A percentile compares a stretch with the other conserved stretches of the same genome.
phyloP scores from a whole-genome alignment of 306 rosid genomes.

The Echinosophora koreensis region DNA sequence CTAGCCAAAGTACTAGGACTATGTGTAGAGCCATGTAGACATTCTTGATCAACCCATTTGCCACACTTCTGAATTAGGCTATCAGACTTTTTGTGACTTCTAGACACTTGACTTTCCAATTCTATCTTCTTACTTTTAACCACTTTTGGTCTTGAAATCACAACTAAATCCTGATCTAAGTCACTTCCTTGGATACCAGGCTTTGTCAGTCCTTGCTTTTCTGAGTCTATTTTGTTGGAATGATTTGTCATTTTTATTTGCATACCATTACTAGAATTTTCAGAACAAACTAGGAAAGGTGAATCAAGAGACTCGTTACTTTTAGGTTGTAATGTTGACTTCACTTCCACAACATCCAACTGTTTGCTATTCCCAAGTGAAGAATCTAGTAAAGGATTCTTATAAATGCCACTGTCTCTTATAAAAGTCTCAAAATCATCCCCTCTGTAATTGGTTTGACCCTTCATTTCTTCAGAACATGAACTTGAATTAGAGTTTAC shows the following conservation, averaged over 20 bases:
- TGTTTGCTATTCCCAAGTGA: conserved; percentile 49
- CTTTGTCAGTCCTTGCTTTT: conserved; percentile 41
- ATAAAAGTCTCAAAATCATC: conserved; percentile 46
- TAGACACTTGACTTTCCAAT: conserved; percentile 41
- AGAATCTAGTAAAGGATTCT: conserved; percentile 50
- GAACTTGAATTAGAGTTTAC: conserved; percentile 57
- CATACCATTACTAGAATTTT: conserved; percentile 45
- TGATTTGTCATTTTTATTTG: conserved; percentile 38
- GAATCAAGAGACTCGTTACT: conserved; percentile 54
- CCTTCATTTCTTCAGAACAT: conserved; percentile 49
- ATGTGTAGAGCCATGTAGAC: conserved; percentile 14
- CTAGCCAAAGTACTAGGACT: conserved; percentile 26
- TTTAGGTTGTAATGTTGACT: conserved; percentile 40
- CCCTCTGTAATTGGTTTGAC: conserved; percentile 41
- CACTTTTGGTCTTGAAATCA: conserved; percentile 43
- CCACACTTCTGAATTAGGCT: conserved; percentile 37
- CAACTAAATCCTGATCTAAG: conserved; percentile 25
- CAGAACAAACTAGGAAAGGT: conserved; percentile 43
- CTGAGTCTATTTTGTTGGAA: conserved; percentile 39
- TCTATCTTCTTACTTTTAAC: conserved; percentile 44
- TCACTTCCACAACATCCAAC: conserved; percentile 45
- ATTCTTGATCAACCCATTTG: conserved; percentile 42
- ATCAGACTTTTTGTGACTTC: conserved; percentile 9
- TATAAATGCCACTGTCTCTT: conserved; percentile 46
- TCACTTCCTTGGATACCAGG: conserved; percentile 46